Evolutionary conservation across 164 flowering plant species (phyloP).

Genomic region (Piper longum): DNA sequence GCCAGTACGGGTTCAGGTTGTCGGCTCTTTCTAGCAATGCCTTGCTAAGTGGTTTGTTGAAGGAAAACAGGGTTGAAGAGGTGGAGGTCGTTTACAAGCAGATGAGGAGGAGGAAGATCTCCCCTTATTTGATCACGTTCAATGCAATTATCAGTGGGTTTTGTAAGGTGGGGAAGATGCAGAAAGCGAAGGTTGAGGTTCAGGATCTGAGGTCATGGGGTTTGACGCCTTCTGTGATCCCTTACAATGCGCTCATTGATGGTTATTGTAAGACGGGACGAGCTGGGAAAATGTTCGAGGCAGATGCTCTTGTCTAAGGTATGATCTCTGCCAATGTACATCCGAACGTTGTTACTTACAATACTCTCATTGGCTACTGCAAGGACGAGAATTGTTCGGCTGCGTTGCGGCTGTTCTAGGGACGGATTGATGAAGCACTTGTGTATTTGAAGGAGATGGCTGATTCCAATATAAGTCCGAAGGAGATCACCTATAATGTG

Average conservation of each 20-base stretch:
- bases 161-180: slow-evolving; percentile 17
- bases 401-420: slow-evolving; percentile 12
- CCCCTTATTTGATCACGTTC: slow-evolving; percentile 15
- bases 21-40: slow-evolving; percentile 17
- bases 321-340: slow-evolving; percentile 12
- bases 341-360: slow-evolving; percentile 17
- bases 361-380: slow-evolving; percentile 23
- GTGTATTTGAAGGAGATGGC: too few relatives aligned
- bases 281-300: slow-evolving; percentile 19
- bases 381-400: slow-evolving; percentile 15
- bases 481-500: too few relatives aligned
- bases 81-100: slow-evolving; percentile 15
- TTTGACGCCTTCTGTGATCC: slow-evolving; percentile 10
- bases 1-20: slow-evolving; percentile 18
- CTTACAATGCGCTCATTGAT: slow-evolving; percentile 18
- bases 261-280: slow-evolving; percentile 21
- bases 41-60: slow-evolving; percentile 16
- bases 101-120: slow-evolving; percentile 18
- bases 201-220: slow-evolving; percentile 23
- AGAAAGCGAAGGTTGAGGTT: slow-evolving; percentile 16
- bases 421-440: too few relatives aligned
- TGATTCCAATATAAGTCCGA: too few relatives aligned
- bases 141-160: slow-evolving; percentile 17
- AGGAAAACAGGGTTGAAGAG: slow-evolving; percentile 4
- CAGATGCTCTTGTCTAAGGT: slow-evolving; percentile 18